Conservation (phyloP, 805 yeast genomes). For the Metschnikowia henanensis region DNA sequence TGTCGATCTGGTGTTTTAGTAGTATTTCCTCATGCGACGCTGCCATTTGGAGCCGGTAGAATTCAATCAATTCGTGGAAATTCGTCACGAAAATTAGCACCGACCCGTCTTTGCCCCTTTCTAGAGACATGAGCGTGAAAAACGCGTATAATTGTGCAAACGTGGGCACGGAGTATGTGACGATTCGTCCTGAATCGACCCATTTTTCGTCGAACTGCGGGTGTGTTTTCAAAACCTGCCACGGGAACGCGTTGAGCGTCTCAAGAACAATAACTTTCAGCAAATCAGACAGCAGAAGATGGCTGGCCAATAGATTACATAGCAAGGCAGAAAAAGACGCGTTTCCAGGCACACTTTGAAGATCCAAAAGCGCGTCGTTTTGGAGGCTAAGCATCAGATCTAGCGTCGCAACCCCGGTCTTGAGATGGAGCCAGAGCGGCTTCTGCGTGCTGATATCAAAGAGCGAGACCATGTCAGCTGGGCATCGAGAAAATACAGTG, state of each 20-base stretch:
- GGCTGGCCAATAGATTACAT: constrained; percentile 28
- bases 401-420: constrained; percentile 29
- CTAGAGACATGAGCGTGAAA: constrained; percentile 17
- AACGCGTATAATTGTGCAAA: constrained; percentile 27
- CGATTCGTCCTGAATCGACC: constrained; percentile 16
- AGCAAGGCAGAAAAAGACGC: constrained; percentile 21
- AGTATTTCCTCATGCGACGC: constrained; percentile 35
- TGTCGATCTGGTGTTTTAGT: constrained; percentile 31
- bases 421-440: constrained; percentile 25
- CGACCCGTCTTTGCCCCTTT: constrained; percentile 5
- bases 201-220: constrained; percentile 23
- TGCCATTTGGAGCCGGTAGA: constrained; percentile 33
- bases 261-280: constrained; percentile 31
- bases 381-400: constrained; percentile 26
- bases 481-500: constrained; percentile 5
- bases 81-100: constrained; percentile 28
- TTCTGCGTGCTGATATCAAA: constrained; percentile 30
- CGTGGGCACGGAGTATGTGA: constrained; percentile 23
- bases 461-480: constrained; percentile 29
- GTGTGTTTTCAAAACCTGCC: constrained; percentile 22
- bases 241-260: constrained; percentile 31
- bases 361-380: constrained; percentile 31
- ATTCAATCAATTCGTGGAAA: constrained; percentile 37
- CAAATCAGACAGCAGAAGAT: constrained; percentile 19
- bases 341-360: constrained; percentile 39